phyloP scores from a whole-genome alignment of 345 rosid genomes.

The Gossypium turneri region DNA sequence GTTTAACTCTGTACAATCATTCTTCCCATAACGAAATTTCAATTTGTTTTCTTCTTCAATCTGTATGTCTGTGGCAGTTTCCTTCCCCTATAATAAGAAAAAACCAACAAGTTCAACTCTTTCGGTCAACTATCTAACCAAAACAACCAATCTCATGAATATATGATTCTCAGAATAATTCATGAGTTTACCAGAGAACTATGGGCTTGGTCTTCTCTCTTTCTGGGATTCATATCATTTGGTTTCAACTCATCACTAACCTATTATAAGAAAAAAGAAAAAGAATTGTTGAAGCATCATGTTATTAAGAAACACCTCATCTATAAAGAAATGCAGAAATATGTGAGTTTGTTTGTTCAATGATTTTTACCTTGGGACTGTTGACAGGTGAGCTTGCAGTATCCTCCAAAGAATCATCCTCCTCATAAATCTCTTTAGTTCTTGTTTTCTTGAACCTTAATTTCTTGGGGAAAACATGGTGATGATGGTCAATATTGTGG shows the following conservation, averaged over 20 bases:
- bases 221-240: constrained; percentile 39
- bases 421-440: constrained; percentile 43
- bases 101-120: constrained; percentile 5
- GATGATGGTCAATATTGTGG: background rate
- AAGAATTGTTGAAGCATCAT: background rate
- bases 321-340: background rate
- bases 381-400: constrained; percentile 90
- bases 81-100: constrained; percentile 26
- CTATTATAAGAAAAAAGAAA: constrained; percentile 23
- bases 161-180: constrained; percentile 4
- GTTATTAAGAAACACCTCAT: background rate
- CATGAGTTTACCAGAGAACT: constrained; percentile 38
- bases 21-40: constrained; percentile 25
- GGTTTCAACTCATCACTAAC: constrained; percentile 45
- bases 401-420: constrained; percentile 81
- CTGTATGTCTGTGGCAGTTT: constrained; percentile 12
- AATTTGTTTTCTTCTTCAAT: constrained; percentile 27
- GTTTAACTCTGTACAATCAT: constrained; percentile 43
- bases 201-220: constrained; percentile 31
- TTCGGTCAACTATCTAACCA: constrained; percentile 10
- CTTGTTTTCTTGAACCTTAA: constrained; percentile 50
- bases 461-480: constrained; percentile 27
- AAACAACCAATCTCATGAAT: background rate
- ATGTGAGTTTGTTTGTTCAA: background rate
- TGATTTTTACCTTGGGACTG: constrained; percentile 60